Conservation (phyloP, 148 eudicot genomes). For the Fagopyrum homotropicum region DNA sequence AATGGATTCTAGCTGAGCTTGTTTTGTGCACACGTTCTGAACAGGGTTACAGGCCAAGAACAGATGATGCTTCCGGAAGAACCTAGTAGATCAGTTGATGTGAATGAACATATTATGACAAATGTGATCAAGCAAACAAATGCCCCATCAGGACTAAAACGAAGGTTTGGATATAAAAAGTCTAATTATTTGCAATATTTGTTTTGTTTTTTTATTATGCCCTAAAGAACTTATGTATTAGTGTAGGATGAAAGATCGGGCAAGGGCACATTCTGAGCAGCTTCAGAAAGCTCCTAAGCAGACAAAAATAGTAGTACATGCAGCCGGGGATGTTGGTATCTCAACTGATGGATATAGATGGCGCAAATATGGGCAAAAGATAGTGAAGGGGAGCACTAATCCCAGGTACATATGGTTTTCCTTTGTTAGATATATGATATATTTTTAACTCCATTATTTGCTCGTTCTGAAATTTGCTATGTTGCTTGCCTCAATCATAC, state of each 20-base stretch:
- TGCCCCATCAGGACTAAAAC: constrained; percentile 45
- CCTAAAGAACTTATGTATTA: constrained; percentile 4
- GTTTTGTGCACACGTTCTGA: neutral
- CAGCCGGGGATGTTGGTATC: constrained; percentile 55
- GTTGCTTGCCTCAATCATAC: no score
- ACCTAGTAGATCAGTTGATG: constrained; percentile 16
- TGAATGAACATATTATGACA: constrained; percentile 26
- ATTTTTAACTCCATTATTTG: no score
- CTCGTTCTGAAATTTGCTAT: no score
- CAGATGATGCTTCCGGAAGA: constrained; percentile 16
- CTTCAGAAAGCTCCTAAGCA: constrained; percentile 50
- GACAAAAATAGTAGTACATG: constrained; percentile 65
- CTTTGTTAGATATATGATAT: neutral
- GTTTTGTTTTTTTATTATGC: neutral
- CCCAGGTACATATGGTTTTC: constrained; percentile 51
- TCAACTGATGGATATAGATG: constrained; percentile 82
- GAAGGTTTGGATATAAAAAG: constrained; percentile 32
- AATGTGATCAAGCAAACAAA: constrained; percentile 35
- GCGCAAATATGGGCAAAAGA: constrained; percentile 95
- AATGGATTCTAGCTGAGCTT: neutral
- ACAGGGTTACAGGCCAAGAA: constrained; percentile 19
- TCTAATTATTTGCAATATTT: constrained; percentile 6
- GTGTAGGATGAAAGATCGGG: constrained; percentile 54
- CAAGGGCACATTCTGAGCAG: constrained; percentile 28
- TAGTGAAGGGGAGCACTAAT: constrained; percentile 78